Evolutionary conservation across 2,329 filamentous ascomycete genomes (phyloP), one percentile per base, ranked within the genome.

Genomic region (Cordyceps cicadae): DNA sequence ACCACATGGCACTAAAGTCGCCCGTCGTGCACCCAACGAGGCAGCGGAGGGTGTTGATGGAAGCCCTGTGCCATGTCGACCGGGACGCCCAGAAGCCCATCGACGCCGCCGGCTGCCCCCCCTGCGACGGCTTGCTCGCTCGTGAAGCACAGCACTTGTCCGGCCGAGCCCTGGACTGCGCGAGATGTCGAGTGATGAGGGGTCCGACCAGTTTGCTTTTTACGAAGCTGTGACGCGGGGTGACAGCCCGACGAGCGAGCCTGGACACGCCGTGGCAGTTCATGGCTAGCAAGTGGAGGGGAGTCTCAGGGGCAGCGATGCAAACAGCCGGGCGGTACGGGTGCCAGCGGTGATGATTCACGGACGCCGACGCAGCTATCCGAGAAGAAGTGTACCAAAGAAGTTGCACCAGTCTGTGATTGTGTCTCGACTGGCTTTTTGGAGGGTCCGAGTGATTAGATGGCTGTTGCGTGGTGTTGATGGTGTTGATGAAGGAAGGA

Each of bases 1-100:
- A 74, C 81, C 81, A 84, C 72, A 84, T 76, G 0, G 79, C 75
- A 1, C 79, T 76, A 62, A 84, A 84, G 66, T 84, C 81, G n/a
- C 81, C 81, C 0, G 72, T 48, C 0, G 81, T 83, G 64, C 82
- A 84, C 8, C 82, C 81, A 2, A 80, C 69, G 1, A 84, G 73
- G 62, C 82, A 85, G 7, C 81, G 78, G 3, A 81, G 67, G 0
- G 82, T 84, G 64, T 84, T 84, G 64, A 84, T 66, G 0, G 72
- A 71, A 0, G 81, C 79, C n/a, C 81, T 71, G 29, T 70, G 73
- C 81, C 81, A 84, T 32, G 58, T 60, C n/a, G 41, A 8, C 43
- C 41, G 29, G 29, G 58, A 60, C 21, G 58, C 43, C 58, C 58
- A 60, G 21, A 60, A 60, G 21, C 41, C 51, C 5, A 43, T 26